A percentile compares a stretch with the other conserved stretches of the same genome.
Conservation (phyloP, 1,284 basidiomycete species). For the Ganoderma sinense region DNA sequence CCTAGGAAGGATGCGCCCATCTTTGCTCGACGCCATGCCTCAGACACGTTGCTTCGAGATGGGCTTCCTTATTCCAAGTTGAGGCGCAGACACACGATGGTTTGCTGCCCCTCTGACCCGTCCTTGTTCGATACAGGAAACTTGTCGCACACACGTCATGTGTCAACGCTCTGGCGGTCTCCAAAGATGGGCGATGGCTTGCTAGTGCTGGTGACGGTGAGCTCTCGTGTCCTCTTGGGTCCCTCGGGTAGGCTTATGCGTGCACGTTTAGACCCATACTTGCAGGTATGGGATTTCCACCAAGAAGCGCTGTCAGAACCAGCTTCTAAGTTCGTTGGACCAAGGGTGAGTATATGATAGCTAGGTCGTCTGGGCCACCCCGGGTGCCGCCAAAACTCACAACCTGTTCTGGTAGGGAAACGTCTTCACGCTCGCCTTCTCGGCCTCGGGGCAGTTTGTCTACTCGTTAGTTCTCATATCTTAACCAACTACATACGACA, state of each 20-base stretch:
- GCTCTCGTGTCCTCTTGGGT: background rate
- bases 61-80: conserved; percentile 29
- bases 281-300: conserved; percentile 76
- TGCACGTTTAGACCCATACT: conserved; percentile 56
- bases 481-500: conserved; percentile 6
- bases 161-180: conserved; percentile 75
- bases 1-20: background rate
- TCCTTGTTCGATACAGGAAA: conserved; percentile 48
- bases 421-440: conserved; percentile 74
- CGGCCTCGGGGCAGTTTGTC: conserved; percentile 65
- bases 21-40: conserved; percentile 1
- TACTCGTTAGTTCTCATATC: conserved; percentile 58
- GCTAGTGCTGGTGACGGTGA: conserved; percentile 82
- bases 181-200: conserved; percentile 70
- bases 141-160: conserved; percentile 71
- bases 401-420: conserved; percentile 57
- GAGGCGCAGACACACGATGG: background rate
- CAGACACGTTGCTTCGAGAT: conserved; percentile 11
- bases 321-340: conserved; percentile 56
- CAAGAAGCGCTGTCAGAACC: conserved; percentile 62
- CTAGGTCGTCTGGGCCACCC: background rate
- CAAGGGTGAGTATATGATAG: conserved; percentile 45
- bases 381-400: background rate
- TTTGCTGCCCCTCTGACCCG: too few species aligned
- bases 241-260: background rate